Evolutionary conservation across 2,329 filamentous ascomycete genomes (phyloP).

Genomic region (Diaporthe vexans): DNA sequence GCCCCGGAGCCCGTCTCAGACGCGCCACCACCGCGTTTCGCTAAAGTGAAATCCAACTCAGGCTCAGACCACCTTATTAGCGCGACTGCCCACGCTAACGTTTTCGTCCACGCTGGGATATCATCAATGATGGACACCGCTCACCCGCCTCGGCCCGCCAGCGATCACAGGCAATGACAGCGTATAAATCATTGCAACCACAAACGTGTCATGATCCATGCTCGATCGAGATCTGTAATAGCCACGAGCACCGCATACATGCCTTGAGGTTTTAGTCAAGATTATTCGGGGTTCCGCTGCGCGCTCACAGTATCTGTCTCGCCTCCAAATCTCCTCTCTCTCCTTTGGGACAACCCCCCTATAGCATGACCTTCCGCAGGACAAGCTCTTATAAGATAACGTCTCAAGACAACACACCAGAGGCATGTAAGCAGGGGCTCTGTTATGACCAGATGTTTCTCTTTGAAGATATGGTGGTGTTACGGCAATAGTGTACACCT

Average conservation of each 20-base stretch:
- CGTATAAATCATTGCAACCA: neutral
- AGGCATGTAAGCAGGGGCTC: no score
- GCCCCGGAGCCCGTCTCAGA: constrained; percentile 4
- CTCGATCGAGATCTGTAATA: neutral
- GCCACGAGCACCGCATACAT: neutral
- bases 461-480: no score
- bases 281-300: neutral
- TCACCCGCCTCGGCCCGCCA: constrained; percentile 32
- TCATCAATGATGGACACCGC: neutral
- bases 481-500: no score
- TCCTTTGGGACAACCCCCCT: no score
- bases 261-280: neutral
- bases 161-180: neutral
- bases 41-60: constrained; percentile 12
- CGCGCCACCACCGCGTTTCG: constrained; percentile 27
- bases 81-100: neutral
- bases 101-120: neutral
- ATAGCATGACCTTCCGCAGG: no score
- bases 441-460: no score
- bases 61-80: neutral
- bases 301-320: no score
- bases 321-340: no score
- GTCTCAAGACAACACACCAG: no score
- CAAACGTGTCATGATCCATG: neutral
- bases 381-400: no score